Base-by-base conservation (phyloP, 495 filamentous ascomycete genomes). In the Daldinia vernicosa region DNA sequence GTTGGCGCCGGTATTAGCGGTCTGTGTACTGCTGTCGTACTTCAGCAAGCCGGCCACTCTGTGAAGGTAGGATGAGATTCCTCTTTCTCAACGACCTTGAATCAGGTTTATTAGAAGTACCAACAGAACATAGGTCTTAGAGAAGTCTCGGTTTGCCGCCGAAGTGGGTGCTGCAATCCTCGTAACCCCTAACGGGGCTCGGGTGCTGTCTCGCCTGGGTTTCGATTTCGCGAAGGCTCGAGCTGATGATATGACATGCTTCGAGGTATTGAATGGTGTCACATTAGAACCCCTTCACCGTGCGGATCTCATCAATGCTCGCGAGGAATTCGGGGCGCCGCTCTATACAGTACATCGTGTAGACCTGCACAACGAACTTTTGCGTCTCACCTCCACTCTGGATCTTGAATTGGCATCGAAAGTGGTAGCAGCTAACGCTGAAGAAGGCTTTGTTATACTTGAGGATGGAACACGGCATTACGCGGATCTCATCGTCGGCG, bases 1-100 rank as follows among this genome's bases (percentile, higher is more conserved):
- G 82, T 87, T 54, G 87, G 87, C 19, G 87, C 86, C 15, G 87
- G 87, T 9, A 83, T 89, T 17, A 80, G 82, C n/a, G 88, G 88
- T 12, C 76, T 90, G 1, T 81, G 81, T 8, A 81, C 86, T n/a
- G 87, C 87, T 6, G 81, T 88, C 22, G 84, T 86, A 1, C 75
- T 89, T 17, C 80, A 84, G 60, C 79, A 79, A 1, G 79, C 80
- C 6, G 88, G 87, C 26, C 87, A 89, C 70, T 67, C 80, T 52
- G 86, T 90, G 0, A 80, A 85, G 63, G 63, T 66, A 52, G 9
- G 30, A 6, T 66, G 11, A n/a, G 3, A 35, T 26, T 26, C 22
- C 52, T 47, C 7, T 4, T 59, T 45, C 17, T 2, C 11, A 40
- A n/a, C 6, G 6, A 60, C 35, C 11, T 60, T 30, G 24, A 40